These are phyloP conservation scores for Trametes pubescens DNA, from an alignment of 1,284 basidiomycete genomes.

Conservation along the genomic window DNA sequence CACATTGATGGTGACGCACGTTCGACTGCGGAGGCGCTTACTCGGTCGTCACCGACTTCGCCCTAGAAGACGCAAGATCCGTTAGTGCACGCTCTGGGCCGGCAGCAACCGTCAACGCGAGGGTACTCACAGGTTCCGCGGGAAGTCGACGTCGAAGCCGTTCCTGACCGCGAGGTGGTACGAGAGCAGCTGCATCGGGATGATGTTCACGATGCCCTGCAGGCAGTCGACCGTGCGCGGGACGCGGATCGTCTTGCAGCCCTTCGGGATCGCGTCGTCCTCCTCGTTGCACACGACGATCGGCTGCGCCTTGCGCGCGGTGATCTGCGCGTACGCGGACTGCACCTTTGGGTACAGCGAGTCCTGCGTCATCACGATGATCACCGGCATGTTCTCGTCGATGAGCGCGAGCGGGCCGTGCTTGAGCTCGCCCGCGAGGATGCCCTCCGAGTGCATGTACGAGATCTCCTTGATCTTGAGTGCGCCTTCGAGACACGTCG, in stretches of 20 bases:
- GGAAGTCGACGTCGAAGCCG: conserved; percentile 99
- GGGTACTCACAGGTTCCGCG: conserved; percentile 85
- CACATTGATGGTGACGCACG: conserved; percentile 4
- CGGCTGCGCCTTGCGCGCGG: conserved; percentile 94
- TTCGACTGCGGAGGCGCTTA: conserved; percentile 48
- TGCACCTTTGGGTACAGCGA: conserved; percentile 99
- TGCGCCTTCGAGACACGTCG: conserved; percentile 97
- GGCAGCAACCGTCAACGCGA: conserved; percentile 19
- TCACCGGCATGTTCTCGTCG: conserved; percentile 98
- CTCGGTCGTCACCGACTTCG: conserved; percentile 87
- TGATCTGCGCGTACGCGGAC: conserved; percentile 95
- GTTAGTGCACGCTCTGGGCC: conserved; percentile 16
- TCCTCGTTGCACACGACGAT: conserved; percentile 97
- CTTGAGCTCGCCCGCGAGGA: conserved; percentile 98
- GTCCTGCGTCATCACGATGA: conserved; percentile 99
- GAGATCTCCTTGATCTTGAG: conserved; percentile 99
- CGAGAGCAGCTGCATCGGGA: conserved; percentile 94
- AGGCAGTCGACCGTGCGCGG: conserved; percentile 94
- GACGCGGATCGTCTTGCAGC: conserved; percentile 89
- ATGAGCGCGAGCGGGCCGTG: conserved; percentile 98
- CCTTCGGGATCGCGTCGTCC: conserved; percentile 82
- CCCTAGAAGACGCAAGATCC: conserved; percentile 52
- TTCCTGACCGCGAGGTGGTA: conserved; percentile 97
- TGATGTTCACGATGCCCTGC: conserved; percentile 96
- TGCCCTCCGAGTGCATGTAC: conserved; percentile 94